Percentiles rank a stretch among this genome's conserved stretches.
phyloP scores from a whole-genome alignment of 495 filamentous ascomycete genomes.

The Saxophila tyrrhenica region DNA sequence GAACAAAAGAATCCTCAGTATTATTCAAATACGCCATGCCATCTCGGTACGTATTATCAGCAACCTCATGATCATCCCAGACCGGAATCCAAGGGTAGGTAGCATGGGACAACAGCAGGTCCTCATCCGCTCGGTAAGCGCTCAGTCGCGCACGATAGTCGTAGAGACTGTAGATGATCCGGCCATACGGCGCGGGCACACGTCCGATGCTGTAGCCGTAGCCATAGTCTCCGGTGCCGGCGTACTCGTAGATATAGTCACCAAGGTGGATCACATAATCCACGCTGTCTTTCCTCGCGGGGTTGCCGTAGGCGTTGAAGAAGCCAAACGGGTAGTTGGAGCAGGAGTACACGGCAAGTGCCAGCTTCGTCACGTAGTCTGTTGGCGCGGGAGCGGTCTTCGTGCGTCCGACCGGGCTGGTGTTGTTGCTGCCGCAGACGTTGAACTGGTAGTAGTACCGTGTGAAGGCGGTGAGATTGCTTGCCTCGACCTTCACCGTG shows the following conservation, averaged over 20 bases:
- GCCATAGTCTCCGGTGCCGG: slow-evolving; percentile 28
- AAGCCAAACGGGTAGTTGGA: slow-evolving; percentile 27
- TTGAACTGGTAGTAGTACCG: slow-evolving; percentile 41
- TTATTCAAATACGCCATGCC: slow-evolving; percentile 46
- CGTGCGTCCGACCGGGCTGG: slow-evolving; percentile 30
- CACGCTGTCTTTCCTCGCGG: slow-evolving; percentile 52
- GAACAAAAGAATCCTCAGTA: slow-evolving; percentile 49
- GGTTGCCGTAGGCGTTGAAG: slow-evolving; percentile 45
- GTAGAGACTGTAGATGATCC: slow-evolving; percentile 35
- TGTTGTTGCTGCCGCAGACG: slow-evolving; percentile 29
- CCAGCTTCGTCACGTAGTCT: slow-evolving; percentile 26
- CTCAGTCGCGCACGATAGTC: slow-evolving; percentile 53
- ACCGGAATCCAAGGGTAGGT: slow-evolving; percentile 57
- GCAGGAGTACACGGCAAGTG: slow-evolving; percentile 32
- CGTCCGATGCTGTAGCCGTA: slow-evolving; percentile 19
- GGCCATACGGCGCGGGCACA: slow-evolving; percentile 20
- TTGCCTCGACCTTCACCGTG: slow-evolving; percentile 58
- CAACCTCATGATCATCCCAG: slow-evolving; percentile 62
- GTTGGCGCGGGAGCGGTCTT: slow-evolving; percentile 29
- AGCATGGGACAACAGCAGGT: slow-evolving; percentile 46
- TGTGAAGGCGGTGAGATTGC: slow-evolving; percentile 44
- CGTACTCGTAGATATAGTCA: slow-evolving; percentile 61
- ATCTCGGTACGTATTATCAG: slow-evolving; percentile 51
- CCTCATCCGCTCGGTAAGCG: slow-evolving; percentile 52
- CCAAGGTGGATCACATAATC: slow-evolving; percentile 57